Evolutionary conservation across 805 yeast species (phyloP).

Genomic region (Metschnikowia orientalis): DNA sequence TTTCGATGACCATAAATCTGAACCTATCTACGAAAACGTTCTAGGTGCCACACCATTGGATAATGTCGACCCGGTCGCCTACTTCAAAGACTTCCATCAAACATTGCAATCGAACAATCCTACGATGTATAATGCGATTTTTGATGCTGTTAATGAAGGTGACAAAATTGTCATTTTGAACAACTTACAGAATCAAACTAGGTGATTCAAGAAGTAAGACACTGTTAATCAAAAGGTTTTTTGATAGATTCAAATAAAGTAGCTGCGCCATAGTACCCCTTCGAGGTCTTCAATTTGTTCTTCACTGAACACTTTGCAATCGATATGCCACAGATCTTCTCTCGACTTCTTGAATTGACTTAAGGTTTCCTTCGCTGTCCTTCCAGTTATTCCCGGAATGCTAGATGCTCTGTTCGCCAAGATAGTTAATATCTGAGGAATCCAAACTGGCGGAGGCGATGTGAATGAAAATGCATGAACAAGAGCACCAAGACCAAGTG

Average conservation of each 20-base stretch:
- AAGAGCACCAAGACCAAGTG: conserved; percentile 83
- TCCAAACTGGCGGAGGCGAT: conserved; percentile 90
- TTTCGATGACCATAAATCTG: conserved; percentile 17
- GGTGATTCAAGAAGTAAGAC: conserved; percentile 4
- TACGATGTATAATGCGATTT: conserved; percentile 12
- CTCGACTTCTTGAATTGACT: conserved; percentile 86
- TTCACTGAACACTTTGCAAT: conserved; percentile 64
- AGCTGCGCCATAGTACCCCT: conserved; percentile 91
- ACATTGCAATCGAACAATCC: conserved; percentile 14
- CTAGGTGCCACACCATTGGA: conserved; percentile 22
- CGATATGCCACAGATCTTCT: conserved; percentile 96
- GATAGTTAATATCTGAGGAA: conserved; percentile 65
- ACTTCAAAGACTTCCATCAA: conserved; percentile 15
- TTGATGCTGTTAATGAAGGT: too few species aligned
- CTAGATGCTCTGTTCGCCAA: conserved; percentile 70
- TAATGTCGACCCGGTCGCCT: conserved; percentile 11
- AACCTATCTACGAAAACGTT: conserved; percentile 21
- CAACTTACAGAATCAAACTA: too few species aligned
- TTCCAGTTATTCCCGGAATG: conserved; percentile 73
- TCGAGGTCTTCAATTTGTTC: conserved; percentile 87
- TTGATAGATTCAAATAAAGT: conserved; percentile 71
- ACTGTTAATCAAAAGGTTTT: too few species aligned
- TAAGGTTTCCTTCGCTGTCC: conserved; percentile 74
- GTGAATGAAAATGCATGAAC: conserved; percentile 85
- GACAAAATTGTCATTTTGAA: too few species aligned